Conservation (phyloP, 2,329 filamentous ascomycete genomes). For the Trichoderma pleuroti region DNA sequence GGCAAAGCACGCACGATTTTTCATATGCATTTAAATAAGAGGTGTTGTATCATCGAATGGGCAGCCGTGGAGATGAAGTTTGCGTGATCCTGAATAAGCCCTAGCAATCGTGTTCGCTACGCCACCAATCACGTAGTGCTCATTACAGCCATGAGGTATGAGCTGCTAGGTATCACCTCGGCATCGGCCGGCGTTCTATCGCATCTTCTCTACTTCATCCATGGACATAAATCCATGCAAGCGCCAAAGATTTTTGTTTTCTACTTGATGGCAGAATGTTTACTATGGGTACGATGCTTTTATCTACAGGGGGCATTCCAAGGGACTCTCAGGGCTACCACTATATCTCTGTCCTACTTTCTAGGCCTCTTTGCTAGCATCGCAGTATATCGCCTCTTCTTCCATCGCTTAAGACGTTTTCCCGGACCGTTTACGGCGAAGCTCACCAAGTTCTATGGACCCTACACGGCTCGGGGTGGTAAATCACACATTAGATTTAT, state of each 20-base stretch:
- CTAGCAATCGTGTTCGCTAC: neutral
- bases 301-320: neutral
- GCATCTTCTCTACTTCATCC: constrained; percentile 14
- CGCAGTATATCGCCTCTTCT: constrained; percentile 23
- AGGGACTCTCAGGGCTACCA: neutral
- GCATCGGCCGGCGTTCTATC: constrained; percentile 1
- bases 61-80: neutral
- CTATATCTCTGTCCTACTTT: constrained; percentile 3
- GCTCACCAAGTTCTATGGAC: constrained; percentile 21
- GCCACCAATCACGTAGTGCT: neutral
- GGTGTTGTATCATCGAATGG: neutral
- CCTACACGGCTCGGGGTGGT: neutral
- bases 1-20: fast-evolving
- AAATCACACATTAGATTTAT: neutral
- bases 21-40: neutral
- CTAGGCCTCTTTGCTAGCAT: constrained; percentile 28
- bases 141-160: neutral
- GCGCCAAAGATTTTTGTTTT: neutral
- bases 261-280: neutral
- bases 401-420: constrained; percentile 22
- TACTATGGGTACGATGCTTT: neutral
- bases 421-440: constrained; percentile 21
- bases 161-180: neutral
- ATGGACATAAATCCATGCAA: neutral
- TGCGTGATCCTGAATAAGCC: neutral